Percentiles rank a stretch among this genome's conserved stretches.
Evolutionary conservation across 371 early-diverging fungal genomes (phyloP).

Genomic region (Saksenaea oblongispora): DNA sequence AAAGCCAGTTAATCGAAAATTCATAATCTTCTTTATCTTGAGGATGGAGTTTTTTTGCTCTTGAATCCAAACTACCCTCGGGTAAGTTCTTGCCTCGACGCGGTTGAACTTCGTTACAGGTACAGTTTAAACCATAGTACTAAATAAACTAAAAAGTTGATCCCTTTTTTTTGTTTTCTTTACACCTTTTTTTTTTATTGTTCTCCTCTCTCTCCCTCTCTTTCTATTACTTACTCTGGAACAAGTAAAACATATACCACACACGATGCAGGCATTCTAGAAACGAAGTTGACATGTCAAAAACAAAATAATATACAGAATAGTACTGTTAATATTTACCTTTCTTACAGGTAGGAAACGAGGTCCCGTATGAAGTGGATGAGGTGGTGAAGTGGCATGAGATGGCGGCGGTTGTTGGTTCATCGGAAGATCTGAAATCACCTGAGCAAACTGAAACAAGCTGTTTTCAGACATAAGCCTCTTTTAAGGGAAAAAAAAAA

Average conservation of each 20-base stretch:
- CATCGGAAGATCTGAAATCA: conserved; percentile 33
- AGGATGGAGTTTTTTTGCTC: conserved; percentile 47
- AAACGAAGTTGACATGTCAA: not conserved
- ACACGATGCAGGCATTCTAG: conserved; percentile 57
- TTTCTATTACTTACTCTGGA: conserved; percentile 32
- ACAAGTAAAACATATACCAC: conserved; percentile 53
- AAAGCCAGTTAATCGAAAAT: conserved; percentile 49
- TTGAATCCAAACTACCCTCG: conserved; percentile 43
- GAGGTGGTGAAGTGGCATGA: not conserved
- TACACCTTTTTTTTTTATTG: too few relatives aligned
- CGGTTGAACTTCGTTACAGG: conserved; percentile 48
- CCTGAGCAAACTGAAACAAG: conserved; percentile 49
- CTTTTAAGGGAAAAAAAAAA: not conserved
- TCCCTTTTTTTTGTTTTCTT: too few relatives aligned
- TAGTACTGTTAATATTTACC: conserved; percentile 11
- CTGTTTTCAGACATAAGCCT: conserved; percentile 38
- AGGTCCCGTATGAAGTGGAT: not conserved
- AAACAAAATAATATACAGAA: too few relatives aligned
- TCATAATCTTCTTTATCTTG: conserved; percentile 48
- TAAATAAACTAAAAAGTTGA: conserved; percentile 9
- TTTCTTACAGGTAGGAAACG: conserved; percentile 30
- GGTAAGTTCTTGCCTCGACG: conserved; percentile 54
- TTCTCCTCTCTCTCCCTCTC: not conserved
- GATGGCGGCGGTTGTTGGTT: conserved; percentile 12
- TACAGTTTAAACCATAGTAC: conserved; percentile 47